These are phyloP conservation scores for Sporisorium graminicola DNA, from an alignment of 1,284 basidiomycete species.

Conservation along the genomic window DNA sequence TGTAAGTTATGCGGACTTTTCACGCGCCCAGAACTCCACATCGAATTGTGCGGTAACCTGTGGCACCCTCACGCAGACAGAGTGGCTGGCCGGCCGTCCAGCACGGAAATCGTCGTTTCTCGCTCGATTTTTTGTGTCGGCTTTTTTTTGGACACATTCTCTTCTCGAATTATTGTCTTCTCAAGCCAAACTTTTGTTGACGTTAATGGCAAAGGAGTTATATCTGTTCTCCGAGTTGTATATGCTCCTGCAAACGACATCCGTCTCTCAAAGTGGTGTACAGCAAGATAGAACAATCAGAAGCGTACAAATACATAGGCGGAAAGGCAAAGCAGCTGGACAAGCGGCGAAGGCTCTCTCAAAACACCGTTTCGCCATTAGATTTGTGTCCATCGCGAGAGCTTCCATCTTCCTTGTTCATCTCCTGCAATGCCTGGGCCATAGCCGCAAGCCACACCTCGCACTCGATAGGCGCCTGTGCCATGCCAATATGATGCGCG, in stretches of 20 bases:
- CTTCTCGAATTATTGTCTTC: no score
- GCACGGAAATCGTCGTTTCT: no score
- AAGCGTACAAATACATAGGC: not conserved
- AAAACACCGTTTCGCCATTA: not conserved
- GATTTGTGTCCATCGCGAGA: not conserved
- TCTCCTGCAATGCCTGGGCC: constrained; percentile 34
- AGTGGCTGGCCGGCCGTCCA: no score
- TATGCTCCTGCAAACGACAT: no score
- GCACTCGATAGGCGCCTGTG: constrained; percentile 28
- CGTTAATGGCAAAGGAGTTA: no score
- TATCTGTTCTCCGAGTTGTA: no score
- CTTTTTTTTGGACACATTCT: not conserved
- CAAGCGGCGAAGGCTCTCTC: not conserved
- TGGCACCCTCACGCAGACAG: not conserved
- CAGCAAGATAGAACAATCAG: not conserved
- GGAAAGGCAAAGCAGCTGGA: not conserved
- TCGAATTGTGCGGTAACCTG: not conserved
- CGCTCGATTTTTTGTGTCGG: not conserved
- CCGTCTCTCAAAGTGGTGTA: not conserved
- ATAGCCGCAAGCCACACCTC: constrained; percentile 55
- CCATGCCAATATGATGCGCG: constrained; percentile 78
- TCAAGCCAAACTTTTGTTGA: no score
- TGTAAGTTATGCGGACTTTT: no score
- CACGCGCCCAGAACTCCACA: not conserved
- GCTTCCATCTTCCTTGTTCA: constrained; percentile 6